Evolutionary conservation across 805 yeast genomes (phyloP).

Genomic region (Zygosaccharomyces bailii): DNA sequence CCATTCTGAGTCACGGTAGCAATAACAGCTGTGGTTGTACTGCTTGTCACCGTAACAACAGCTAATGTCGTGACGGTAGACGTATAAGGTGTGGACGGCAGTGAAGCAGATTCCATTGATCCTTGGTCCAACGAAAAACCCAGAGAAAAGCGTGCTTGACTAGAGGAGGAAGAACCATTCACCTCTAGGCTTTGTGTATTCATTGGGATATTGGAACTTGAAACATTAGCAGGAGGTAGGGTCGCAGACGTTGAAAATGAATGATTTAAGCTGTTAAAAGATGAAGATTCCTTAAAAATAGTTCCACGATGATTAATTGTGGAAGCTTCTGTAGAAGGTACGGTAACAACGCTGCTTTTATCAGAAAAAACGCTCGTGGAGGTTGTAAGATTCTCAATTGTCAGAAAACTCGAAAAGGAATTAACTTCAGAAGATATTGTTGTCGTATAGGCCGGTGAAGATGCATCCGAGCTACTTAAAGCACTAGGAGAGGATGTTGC

Average conservation of each 20-base stretch:
- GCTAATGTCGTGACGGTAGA: slow-evolving; percentile 7
- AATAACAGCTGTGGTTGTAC: slow-evolving; percentile 6
- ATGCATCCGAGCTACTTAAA: not conserved
- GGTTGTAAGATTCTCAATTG: not conserved
- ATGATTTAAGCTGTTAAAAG: not conserved
- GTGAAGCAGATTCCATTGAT: not conserved
- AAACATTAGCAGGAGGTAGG: not conserved
- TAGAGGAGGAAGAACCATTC: slow-evolving; percentile 1
- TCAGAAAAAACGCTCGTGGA: not conserved
- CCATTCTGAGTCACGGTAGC: slow-evolving; percentile 3
- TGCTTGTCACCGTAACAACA: slow-evolving; percentile 2
- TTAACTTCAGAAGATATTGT: slow-evolving; percentile 7
- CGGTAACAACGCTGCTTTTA: not conserved
- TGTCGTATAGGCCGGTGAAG: not conserved
- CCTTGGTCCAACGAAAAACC: slow-evolving; percentile 4
- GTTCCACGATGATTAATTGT: too few species aligned
- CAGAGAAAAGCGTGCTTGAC: slow-evolving; percentile 1
- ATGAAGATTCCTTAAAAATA: too few species aligned
- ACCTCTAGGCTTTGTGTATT: not conserved
- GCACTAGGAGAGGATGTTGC: not conserved
- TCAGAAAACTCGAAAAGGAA: not conserved
- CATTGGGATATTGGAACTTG: not conserved
- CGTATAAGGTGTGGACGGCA: not conserved
- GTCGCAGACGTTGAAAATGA: not conserved
- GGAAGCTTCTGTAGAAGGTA: not conserved